Conservation (phyloP, 2,329 filamentous ascomycete genomes). For the Nannizziopsis arthrosporioides region DNA sequence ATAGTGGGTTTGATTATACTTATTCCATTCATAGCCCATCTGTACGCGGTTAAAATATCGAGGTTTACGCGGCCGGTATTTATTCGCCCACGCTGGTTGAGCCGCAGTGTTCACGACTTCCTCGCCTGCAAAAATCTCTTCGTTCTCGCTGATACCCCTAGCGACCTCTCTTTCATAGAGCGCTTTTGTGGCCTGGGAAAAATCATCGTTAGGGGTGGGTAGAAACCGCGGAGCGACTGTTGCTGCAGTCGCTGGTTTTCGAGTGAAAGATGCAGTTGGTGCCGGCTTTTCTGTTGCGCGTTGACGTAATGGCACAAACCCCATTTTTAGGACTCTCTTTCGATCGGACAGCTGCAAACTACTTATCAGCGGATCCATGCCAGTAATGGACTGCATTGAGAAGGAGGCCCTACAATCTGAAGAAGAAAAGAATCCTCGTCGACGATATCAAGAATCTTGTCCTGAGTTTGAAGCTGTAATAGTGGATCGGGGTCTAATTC, state of each 20-base stretch:
- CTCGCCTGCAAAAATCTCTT: slow-evolving; percentile 89
- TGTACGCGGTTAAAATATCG: slow-evolving; percentile 96
- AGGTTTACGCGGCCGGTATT: slow-evolving; percentile 81
- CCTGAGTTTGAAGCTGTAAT: slow-evolving; percentile 51
- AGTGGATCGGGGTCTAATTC: slow-evolving; percentile 51
- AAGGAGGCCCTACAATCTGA: slow-evolving; percentile 37
- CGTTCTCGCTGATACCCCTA: slow-evolving; percentile 79
- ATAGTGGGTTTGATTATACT: slow-evolving; percentile 99
- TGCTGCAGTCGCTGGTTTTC: slow-evolving; percentile 33
- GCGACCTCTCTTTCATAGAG: slow-evolving; percentile 89
- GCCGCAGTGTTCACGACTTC: slow-evolving; percentile 57
- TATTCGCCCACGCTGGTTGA: slow-evolving; percentile 67
- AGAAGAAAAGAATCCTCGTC: slow-evolving; percentile 49
- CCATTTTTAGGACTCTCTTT: slow-evolving; percentile 50
- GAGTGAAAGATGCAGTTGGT: slow-evolving; percentile 23
- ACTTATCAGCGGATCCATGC: slow-evolving; percentile 10
- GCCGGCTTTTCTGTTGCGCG: slow-evolving; percentile 26
- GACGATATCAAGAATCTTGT: slow-evolving; percentile 48
- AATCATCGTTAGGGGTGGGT: slow-evolving; percentile 59
- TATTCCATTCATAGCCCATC: slow-evolving; percentile 99
- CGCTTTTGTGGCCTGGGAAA: slow-evolving; percentile 75
- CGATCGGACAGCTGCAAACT: slow-evolving; percentile 41
- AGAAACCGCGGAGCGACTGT: slow-evolving; percentile 58
- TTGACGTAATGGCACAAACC: slow-evolving; percentile 53
- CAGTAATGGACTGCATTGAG: not conserved